Base-by-base conservation (phyloP, 2,329 filamentous ascomycete species). In the Paraphoma chrysanthemicola region DNA sequence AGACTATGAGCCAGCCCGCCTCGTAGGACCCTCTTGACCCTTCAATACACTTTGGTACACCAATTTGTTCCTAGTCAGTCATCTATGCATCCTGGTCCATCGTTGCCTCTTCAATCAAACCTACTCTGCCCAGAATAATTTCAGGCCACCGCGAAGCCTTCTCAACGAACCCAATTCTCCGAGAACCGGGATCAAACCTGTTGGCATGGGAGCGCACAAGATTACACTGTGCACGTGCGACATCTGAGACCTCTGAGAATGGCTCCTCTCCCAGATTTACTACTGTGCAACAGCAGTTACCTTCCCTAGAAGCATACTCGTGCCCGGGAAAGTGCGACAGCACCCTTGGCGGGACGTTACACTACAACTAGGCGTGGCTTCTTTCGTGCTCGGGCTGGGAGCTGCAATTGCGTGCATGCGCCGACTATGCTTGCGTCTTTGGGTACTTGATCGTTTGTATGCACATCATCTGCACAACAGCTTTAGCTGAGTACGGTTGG, bases 311-410 rank as follows among this genome's bases (percentile, higher is more conserved):
- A 23, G 23, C 2, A 23, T 51, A 51, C 54, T 56, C 39, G 48
- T 52, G 52, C 57, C 50, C 57, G 49, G 50, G 48, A 48, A 55
- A 53, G 51, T 43, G 55, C 39, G 36, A 51, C 49, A 41, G 38
- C 48, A 9, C 30, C 14, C 28, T 31, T 14, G 30, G 45, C 31
- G 44, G 48, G 28, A 48, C 33, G 28, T 43, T 39, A 44, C 51
- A 33, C 23, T 23, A 5, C 23, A 23, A 23, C 53, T n/a, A 9
- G 44, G 2, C 31, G 44, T 47, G 43, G 53, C 52, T 52, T 17
- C 54, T 60, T 51, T 50, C 38, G 16, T 51, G 33, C 18, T 53
- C 36, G 17, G 47, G n/a, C 17, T 17, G 16, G 2, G 33, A 11
- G 33, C 18, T 16, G 18, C 23, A 11, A 29, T 46, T 46, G 39